A percentile compares a stretch with the other conserved stretches of the same genome.
These are phyloP conservation scores for Pichia cabralensis DNA, from an alignment of 805 yeast species.

Conservation along the genomic window DNA sequence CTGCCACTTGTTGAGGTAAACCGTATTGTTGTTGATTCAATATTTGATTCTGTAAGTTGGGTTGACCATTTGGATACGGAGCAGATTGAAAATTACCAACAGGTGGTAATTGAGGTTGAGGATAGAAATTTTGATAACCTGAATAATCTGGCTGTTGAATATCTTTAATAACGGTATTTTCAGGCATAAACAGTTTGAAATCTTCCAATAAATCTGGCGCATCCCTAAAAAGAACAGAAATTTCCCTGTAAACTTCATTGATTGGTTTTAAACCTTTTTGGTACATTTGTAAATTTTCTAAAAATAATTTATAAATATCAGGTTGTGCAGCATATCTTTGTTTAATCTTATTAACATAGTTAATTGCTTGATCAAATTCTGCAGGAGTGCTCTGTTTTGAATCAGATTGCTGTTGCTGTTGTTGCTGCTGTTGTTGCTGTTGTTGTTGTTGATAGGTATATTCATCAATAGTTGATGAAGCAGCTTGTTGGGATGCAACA, in stretches of 20 bases:
- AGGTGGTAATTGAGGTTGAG: conserved; percentile 60
- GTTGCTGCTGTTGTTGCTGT: background rate
- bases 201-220: conserved; percentile 94
- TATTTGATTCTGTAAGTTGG: conserved; percentile 5
- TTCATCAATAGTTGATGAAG: background rate
- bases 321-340: conserved; percentile 90
- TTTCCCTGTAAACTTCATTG: conserved; percentile 90
- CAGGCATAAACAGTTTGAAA: conserved; percentile 92
- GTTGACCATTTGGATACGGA: conserved; percentile 12
- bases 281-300: conserved; percentile 92
- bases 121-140: conserved; percentile 11
- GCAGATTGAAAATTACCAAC: conserved; percentile 77
- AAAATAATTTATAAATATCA: conserved; percentile 86
- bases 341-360: conserved; percentile 92
- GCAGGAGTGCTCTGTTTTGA: conserved; percentile 51
- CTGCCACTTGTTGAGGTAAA: background rate
- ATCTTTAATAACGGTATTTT: conserved; percentile 34
- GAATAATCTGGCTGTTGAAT: conserved; percentile 15
- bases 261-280: conserved; percentile 95
- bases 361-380: conserved; percentile 94
- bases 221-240: conserved; percentile 75
- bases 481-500: background rate
- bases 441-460: conserved; percentile 19
- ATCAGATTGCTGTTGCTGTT: background rate
- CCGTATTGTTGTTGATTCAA: conserved; percentile 3